These are phyloP conservation scores for Oligophagozyma castellii DNA, from an alignment of 1,139 yeast genomes.

Conservation along the genomic window DNA sequence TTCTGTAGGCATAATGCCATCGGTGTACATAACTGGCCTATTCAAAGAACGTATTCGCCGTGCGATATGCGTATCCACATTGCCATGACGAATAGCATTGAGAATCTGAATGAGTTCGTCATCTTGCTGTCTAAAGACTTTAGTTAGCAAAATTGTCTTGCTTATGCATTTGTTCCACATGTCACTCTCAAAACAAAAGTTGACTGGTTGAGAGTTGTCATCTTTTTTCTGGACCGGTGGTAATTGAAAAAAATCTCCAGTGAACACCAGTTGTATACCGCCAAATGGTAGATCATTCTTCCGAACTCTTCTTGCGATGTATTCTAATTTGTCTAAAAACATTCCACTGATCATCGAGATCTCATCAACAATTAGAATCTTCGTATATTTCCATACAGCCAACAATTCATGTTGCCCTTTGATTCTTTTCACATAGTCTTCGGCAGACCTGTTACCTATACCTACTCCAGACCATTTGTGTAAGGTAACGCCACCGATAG, in stretches of 20 bases:
- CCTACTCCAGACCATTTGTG: conserved; percentile 75
- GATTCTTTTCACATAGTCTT: conserved; percentile 33
- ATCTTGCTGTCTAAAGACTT: conserved; percentile 64
- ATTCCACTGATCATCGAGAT: conserved; percentile 69
- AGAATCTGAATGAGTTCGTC: conserved; percentile 54
- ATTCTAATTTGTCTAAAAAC: conserved; percentile 51
- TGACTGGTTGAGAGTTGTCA: conserved; percentile 19
- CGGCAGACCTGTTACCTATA: conserved; percentile 41
- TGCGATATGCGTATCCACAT: conserved; percentile 34
- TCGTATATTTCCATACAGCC: conserved; percentile 47
- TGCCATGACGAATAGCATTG: conserved; percentile 59
- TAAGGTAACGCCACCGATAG: conserved; percentile 72
- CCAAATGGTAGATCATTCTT: conserved; percentile 49
- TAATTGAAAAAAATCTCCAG: conserved; percentile 78
- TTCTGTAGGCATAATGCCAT: conserved; percentile 74
- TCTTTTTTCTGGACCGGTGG: conserved; percentile 54
- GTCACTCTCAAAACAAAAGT: conserved; percentile 45
- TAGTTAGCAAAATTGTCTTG: conserved; percentile 43
- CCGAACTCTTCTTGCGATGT: conserved; percentile 41
- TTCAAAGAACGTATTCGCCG: conserved; percentile 34
- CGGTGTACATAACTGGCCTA: conserved; percentile 44
- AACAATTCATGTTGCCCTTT: conserved; percentile 31
- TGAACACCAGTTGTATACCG: conserved; percentile 62
- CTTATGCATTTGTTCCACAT: conserved; percentile 43
- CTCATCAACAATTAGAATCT: conserved; percentile 65